phyloP scores from a whole-genome alignment of 225 moss, liverwort and hornwort genomes.

The Thuidium tamariscinum region DNA sequence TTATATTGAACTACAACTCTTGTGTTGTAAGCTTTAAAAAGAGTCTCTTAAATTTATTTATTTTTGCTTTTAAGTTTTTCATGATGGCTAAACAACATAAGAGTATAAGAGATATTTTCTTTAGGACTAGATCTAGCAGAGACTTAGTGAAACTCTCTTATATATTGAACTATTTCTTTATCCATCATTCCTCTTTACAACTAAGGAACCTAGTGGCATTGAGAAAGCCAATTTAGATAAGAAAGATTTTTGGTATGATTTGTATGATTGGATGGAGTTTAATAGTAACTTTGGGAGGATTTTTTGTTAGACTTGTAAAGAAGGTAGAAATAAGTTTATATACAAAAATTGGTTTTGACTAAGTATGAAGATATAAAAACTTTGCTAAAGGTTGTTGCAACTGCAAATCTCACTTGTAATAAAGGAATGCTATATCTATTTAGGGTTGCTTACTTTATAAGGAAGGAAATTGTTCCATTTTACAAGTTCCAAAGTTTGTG shows the following conservation, averaged over 20 bases:
- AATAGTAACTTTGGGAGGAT: rapidly evolving
- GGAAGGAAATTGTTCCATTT: rapidly evolving
- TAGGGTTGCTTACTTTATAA: rapidly evolving
- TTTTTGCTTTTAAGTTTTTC: no score
- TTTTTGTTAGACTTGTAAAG: not conserved
- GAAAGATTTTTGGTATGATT: not conserved
- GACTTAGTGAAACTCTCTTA: no score
- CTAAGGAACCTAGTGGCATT: no score
- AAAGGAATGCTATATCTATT: not conserved
- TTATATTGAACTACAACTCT: no score
- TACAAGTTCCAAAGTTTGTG: not conserved
- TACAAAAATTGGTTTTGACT: not conserved
- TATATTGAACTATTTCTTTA: no score
- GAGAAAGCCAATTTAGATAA: rapidly evolving
- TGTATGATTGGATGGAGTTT: not conserved
- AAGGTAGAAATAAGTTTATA: rapidly evolving
- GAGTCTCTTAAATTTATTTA: no score
- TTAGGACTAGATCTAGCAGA: no score
- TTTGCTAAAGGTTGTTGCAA: rapidly evolving
- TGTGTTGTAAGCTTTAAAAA: no score
- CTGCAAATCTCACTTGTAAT: rapidly evolving
- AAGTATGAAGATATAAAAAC: rapidly evolving
- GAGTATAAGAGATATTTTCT: no score
- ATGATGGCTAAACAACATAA: no score
- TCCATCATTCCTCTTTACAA: no score